phyloP scores from a whole-genome alignment of 2,329 filamentous ascomycete genomes.

The Trichoderma sp. region DNA sequence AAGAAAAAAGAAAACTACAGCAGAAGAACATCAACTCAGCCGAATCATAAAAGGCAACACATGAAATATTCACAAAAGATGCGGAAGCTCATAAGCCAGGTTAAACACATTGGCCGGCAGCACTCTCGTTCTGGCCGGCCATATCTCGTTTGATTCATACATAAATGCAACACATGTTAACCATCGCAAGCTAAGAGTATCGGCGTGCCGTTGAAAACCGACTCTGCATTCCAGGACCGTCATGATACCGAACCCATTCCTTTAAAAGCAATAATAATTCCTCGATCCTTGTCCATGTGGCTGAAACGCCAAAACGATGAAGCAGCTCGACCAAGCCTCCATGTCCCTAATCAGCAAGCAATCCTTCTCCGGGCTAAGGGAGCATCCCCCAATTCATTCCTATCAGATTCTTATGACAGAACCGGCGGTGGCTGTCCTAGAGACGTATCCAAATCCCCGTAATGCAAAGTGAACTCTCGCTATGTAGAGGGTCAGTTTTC shows the following conservation, averaged over 20 bases:
- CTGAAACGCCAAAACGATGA: conserved; percentile 31
- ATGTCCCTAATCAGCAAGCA: conserved; percentile 22
- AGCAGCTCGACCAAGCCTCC: conserved; percentile 19
- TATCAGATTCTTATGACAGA: conserved; percentile 25
- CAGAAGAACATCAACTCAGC: background rate
- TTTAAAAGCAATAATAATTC: conserved; percentile 29
- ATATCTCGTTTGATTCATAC: conserved; percentile 9
- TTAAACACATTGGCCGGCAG: background rate
- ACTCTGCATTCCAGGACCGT: conserved; percentile 32
- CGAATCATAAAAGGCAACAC: no score
- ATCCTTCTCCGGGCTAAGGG: conserved; percentile 17
- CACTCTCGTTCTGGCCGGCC: background rate
- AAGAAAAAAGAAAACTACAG: no score
- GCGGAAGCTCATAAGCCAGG: background rate
- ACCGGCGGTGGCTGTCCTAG: conserved; percentile 34
- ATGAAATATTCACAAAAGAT: background rate
- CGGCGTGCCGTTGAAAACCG: conserved; percentile 25
- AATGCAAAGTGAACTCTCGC: conserved; percentile 60
- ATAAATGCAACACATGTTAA: conserved; percentile 10
- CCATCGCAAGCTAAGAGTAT: conserved; percentile 16
- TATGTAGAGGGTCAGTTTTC: conserved; percentile 29
- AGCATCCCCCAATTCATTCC: conserved; percentile 2
- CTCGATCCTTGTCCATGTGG: conserved; percentile 29
- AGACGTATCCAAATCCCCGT: conserved; percentile 58
- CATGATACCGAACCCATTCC: conserved; percentile 31